Evolutionary conservation across 1,139 yeast genomes (phyloP).

Genomic region (Scheffersomyces cryptocercus): DNA sequence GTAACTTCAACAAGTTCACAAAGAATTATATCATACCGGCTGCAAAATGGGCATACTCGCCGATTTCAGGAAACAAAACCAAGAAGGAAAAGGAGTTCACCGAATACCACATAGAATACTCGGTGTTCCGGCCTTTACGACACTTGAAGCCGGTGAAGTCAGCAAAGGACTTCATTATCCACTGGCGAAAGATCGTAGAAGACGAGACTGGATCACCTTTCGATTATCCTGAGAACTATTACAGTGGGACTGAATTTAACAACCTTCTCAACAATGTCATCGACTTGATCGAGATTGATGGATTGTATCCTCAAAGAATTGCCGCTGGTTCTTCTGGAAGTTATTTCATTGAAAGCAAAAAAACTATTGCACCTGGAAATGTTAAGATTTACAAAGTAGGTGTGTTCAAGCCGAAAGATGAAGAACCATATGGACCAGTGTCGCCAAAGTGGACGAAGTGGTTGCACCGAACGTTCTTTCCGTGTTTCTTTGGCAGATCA

Average conservation of each 20-base stretch:
- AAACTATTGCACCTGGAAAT: slow-evolving; percentile 12
- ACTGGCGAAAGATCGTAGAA: slow-evolving; percentile 13
- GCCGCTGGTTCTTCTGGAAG: slow-evolving; percentile 73
- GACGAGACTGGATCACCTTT: slow-evolving; percentile 6
- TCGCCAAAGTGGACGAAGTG: slow-evolving; percentile 83
- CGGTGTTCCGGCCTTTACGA: slow-evolving; percentile 49
- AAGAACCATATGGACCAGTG: slow-evolving; percentile 78
- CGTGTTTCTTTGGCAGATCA: slow-evolving; percentile 75
- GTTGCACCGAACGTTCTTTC: slow-evolving; percentile 73
- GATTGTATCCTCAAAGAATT: slow-evolving; percentile 51
- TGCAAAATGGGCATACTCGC: slow-evolving; percentile 20
- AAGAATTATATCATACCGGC: slow-evolving; percentile 29
- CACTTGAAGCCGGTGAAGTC: slow-evolving; percentile 18
- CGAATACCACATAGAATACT: slow-evolving; percentile 45
- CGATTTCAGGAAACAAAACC: slow-evolving; percentile 8
- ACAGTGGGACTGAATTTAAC: slow-evolving; percentile 31
- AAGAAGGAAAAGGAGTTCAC: background rate
- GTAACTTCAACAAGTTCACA: slow-evolving; percentile 22
- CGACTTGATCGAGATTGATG: slow-evolving; percentile 40
- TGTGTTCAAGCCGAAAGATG: slow-evolving; percentile 78
- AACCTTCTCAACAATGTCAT: slow-evolving; percentile 38
- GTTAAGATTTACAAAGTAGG: slow-evolving; percentile 37
- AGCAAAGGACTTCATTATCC: slow-evolving; percentile 17
- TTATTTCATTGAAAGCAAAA: slow-evolving; percentile 51
- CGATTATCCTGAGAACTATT: slow-evolving; percentile 26